Base-by-base conservation (phyloP, 306 rosid genomes). In the Dryas drummondii region DNA sequence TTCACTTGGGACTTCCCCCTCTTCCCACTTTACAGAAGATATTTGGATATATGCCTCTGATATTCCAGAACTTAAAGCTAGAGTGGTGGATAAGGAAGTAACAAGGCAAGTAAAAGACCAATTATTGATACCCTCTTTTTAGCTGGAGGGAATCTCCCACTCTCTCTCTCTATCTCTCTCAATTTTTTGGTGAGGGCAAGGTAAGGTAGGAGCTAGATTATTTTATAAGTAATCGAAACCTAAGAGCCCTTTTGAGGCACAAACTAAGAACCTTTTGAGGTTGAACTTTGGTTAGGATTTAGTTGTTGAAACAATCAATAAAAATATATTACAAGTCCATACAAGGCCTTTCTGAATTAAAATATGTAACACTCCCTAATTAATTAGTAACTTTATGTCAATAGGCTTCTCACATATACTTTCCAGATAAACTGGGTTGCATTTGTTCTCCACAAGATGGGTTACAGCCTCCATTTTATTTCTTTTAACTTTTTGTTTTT, bases 71-170 rank as follows among this genome's bases (percentile, higher is more conserved):
- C 54, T 56, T 72, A 40, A 72, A 56, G 86, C 82, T 87, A 78
- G 86, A 82, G 90, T 82, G 84, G 83, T 62, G 83, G 92, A 87
- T 79, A 86, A 83, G 92, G 88, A 90, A 82, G 84, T 82, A 51
- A 80, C 82, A 76, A 74, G 76, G 71, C 60, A 83, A 77, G 87
- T 80, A 74, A 88, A 77, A 49, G 83, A 75, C 78, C 87, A 79
- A 86, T 86, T 81, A 83, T 81, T 86, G 79, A 84, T 70, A 77
- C 82, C 79, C 78, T 81, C 88, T 82, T 86, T 90, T 77, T 83
- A 79, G 82, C 87, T 79, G 81, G 80, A 79, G 75, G 84, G 93
- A 86, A 84, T 86, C 89, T 83, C 75, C 67, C 66, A 52, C 57
- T 61, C 66, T 47, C 70, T 37, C 68, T 70, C 49, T 64, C 64